Base-by-base conservation (phyloP, 106 monocot species). In the Alisma plantagoaquatica region DNA sequence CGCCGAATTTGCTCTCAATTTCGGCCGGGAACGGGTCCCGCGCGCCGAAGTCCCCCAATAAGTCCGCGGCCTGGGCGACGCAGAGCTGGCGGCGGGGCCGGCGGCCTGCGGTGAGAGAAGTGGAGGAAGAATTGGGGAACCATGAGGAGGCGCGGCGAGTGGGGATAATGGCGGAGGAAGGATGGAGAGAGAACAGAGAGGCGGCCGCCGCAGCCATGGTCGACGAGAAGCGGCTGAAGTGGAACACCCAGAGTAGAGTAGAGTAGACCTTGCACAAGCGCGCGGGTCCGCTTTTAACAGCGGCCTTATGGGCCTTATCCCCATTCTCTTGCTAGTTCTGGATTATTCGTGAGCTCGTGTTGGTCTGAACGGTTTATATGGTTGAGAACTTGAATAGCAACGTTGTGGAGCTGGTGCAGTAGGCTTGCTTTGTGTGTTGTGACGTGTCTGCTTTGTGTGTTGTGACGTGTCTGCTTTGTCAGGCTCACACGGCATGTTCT, bases 1-100 rank as follows among this genome's bases (percentile, higher is more conserved):
- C 87, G 14, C 74, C 56, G 68, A 93, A 93, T 14, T 75, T 83
- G 74, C 83, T 87, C 63, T 61, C 93, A 16, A 93, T 38, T 61
- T 93, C 93, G 12, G 20, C 79, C 28, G 87, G 79, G 56, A 77
- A 87, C 1, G 93, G 93, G 52, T 93, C 93, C 16, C 93, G 54
- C 17, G 93, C 87, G 29, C 93, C 93, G 45, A 80, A 64, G 57
- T 93, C 93, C 14, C 93, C 92, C 41, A 92, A 60, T 20, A 92
- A 29, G 56, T 79, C 79, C 24, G 19, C 29, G 24, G 35, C 44
- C 46, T 44, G 43, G 1, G 54, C 2, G n/a, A 17, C 2, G 35
- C 41, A 12, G 26, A 22, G 18, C 12, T 10, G 55, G 31, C 17
- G 38, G 63, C 19, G 10, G 21, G 3, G 30, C 18, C 16, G 10